Evolutionary conservation across 2,329 filamentous ascomycete genomes (phyloP), one percentile per base, ranked within the genome.

Genomic region (Hypoxylon sp.): DNA sequence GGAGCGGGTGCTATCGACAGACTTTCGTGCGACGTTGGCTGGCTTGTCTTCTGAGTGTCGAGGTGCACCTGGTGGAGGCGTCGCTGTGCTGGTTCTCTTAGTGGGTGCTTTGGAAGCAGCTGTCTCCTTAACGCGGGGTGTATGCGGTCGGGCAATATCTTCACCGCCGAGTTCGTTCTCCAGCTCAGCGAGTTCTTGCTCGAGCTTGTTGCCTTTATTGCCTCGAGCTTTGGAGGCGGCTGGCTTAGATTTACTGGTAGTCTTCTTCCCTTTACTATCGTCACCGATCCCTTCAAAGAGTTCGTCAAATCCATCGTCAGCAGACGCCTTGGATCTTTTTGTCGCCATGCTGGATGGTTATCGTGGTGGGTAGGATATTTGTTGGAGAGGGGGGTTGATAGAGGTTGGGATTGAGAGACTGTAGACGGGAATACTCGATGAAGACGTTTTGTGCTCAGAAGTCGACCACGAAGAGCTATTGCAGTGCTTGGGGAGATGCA

Each of bases 131-230:
- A 89, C 79, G 73, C 93, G 91, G 41, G 95, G 96, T 1, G 95
- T 98, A 75, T 93, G 91, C 14, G 95, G 93, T 51, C 94, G 90
- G 70, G 90, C 90, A 68, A 92, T 87, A 76, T 90, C 85, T 78
- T 92, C 89, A 59, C 88, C 89, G 60, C 88, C 93, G 46, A 97
- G 88, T 77, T 88, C 81, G 73, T 90, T 90, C 79, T 97, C 93
- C 67, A 98, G 88, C 74, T 98, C 94, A 68, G 94, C 94, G 41
- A 98, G 87, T 63, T 97, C 94, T 73, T 93, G 87, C 74, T 90
- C 86, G 73, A 75, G 72, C 70, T 82, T 76, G 36, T 73, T 76
- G 28, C 73, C 73, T 63, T 43, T 43, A 17, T 43, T 43, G 38
- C 77, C 77, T 61, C 77, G 77, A 56, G 81, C 75, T 77, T 86